phyloP scores from a whole-genome alignment of 2,329 filamentous ascomycete species.

The Claviceps humidiphila region DNA sequence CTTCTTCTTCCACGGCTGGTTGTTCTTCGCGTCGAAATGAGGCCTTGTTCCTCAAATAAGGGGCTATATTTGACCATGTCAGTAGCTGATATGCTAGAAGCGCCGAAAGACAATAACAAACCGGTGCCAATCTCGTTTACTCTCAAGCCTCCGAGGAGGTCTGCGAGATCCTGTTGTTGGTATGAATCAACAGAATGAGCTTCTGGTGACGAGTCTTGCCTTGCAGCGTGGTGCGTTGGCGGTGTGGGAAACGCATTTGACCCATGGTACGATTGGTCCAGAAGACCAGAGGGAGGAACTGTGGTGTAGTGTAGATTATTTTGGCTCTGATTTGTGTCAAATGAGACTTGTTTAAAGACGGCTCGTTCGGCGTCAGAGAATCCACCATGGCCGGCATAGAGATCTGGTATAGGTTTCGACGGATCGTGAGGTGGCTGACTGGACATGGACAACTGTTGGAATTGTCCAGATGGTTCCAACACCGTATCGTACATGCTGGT shows the following conservation, averaged over 20 bases:
- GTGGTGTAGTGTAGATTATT: constrained; percentile 40
- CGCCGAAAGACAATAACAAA: constrained; percentile 27
- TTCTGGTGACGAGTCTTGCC: constrained; percentile 26
- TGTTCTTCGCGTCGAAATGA: constrained; percentile 39
- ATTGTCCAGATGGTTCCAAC: constrained; percentile 19
- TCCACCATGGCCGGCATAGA: constrained; percentile 35
- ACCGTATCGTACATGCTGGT: constrained; percentile 20
- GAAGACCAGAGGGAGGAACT: constrained; percentile 34
- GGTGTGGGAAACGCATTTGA: constrained; percentile 41
- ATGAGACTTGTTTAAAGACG: constrained; percentile 35
- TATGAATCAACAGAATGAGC: constrained; percentile 51
- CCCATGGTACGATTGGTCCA: constrained; percentile 37
- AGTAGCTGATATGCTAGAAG: background rate
- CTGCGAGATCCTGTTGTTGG: constrained; percentile 58
- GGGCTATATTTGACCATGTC: constrained; percentile 37
- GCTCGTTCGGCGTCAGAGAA: constrained; percentile 33
- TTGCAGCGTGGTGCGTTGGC: constrained; percentile 23
- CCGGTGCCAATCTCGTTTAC: constrained; percentile 80
- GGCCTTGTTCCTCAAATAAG: constrained; percentile 62
- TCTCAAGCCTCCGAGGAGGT: constrained; percentile 73
- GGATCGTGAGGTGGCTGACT: constrained; percentile 26
- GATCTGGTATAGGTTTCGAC: constrained; percentile 25
- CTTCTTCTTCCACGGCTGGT: constrained; percentile 54
- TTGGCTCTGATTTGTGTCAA: constrained; percentile 30
- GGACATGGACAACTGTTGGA: constrained; percentile 39